A percentile compares a stretch with the other conserved stretches of the same genome.
These are phyloP conservation scores for Arabidopsis hybrid DNA, from an alignment of 441 rosid genomes.

Conservation along the genomic window DNA sequence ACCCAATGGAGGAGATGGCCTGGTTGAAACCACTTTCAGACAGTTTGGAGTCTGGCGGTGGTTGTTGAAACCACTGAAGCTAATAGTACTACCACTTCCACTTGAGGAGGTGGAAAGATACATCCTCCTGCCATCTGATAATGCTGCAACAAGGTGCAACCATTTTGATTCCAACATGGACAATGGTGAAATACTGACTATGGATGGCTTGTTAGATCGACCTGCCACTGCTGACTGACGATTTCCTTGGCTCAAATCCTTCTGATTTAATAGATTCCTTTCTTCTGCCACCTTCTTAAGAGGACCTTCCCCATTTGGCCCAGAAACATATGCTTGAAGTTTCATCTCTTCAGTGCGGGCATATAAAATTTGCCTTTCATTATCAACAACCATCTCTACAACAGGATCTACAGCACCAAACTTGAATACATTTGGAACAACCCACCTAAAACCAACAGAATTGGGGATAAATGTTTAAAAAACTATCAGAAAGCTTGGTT, in stretches of 20 bases:
- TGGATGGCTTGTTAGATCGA: constrained; percentile 80
- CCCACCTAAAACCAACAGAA: constrained; percentile 72
- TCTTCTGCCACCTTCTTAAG: constrained; percentile 95
- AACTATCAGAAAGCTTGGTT: constrained; percentile 23
- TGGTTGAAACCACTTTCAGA: constrained; percentile 88
- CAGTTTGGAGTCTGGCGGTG: constrained; percentile 71
- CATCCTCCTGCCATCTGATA: constrained; percentile 98
- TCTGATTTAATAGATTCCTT: constrained; percentile 83
- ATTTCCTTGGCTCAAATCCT: constrained; percentile 74
- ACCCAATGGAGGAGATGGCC: constrained; percentile 96
- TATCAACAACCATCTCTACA: constrained; percentile 91
- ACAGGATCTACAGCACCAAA: constrained; percentile 95
- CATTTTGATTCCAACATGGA: constrained; percentile 90
- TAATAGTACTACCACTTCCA: constrained; percentile 63
- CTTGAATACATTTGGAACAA: constrained; percentile 89
- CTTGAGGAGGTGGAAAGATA: constrained; percentile 84
- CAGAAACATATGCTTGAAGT: constrained; percentile 84
- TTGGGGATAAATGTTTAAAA: constrained; percentile 6
- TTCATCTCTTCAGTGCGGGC: constrained; percentile 95
- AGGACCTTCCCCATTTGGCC: constrained; percentile 80
- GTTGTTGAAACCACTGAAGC: constrained; percentile 70
- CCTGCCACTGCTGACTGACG: constrained; percentile 71
- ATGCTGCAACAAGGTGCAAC: constrained; percentile 87
- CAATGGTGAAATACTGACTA: constrained; percentile 84
- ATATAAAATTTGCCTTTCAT: constrained; percentile 90